Percentiles rank a stretch among this genome's conserved stretches.
Evolutionary conservation across 73 alveolate genomes (phyloP).

Genomic region (Tetrahymena elliotti): DNA sequence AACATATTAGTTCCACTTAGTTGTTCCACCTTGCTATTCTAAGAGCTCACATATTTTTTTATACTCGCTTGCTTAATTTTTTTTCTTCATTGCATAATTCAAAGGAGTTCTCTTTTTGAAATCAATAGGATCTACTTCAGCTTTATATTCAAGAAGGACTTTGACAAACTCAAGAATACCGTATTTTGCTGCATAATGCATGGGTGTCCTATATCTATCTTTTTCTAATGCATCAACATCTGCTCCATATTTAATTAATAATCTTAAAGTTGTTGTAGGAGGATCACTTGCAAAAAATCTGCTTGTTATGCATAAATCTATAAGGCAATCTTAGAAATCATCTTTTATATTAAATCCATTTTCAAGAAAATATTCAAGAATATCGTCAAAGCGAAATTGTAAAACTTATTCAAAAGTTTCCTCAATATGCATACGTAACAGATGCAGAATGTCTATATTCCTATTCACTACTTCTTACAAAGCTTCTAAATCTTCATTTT

Average conservation of each 20-base stretch:
- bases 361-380: neutral
- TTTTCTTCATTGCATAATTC: neutral
- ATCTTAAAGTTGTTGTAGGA: neutral
- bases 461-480: neutral
- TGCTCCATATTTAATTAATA: neutral
- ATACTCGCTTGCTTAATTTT: neutral
- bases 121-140: neutral
- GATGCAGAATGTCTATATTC: neutral
- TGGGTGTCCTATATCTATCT: neutral
- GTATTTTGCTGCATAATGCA: neutral
- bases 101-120: neutral
- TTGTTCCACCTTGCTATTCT: neutral
- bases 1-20: neutral
- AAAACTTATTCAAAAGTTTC: neutral
- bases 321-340: neutral
- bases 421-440: neutral
- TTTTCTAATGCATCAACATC: neutral
- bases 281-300: neutral
- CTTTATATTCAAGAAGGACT: neutral
- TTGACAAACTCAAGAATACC: neutral
- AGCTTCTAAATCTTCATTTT: neutral
- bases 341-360: neutral
- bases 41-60: neutral
- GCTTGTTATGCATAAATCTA: neutral
- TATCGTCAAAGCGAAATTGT: neutral